A percentile compares a stretch with the other conserved stretches of the same genome.
Evolutionary conservation across 148 eudicot genomes (phyloP).

Genomic region (Vaccinium macrocarpon): DNA sequence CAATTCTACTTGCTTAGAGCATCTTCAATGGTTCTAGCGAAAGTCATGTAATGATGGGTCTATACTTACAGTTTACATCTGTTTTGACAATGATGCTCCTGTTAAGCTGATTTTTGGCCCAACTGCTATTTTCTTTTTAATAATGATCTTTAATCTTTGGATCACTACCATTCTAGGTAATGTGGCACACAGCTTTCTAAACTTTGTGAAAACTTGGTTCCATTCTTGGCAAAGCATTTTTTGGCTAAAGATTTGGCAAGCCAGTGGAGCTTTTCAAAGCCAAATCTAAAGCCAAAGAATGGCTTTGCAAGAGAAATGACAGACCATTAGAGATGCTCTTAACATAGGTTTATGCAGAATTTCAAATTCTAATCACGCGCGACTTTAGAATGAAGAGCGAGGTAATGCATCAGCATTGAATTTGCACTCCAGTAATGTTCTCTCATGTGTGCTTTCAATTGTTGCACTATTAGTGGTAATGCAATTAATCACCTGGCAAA

Average conservation of each 20-base stretch:
- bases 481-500: constrained; percentile 75
- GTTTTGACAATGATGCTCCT: neutral
- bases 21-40: neutral
- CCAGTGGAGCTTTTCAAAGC: neutral
- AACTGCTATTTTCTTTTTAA: neutral
- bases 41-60: neutral
- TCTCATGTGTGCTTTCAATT: constrained; percentile 9
- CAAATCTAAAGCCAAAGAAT: neutral
- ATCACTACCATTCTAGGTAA: neutral
- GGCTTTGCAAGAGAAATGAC: neutral
- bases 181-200: neutral
- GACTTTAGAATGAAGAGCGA: neutral
- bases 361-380: neutral
- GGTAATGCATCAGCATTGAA: neutral
- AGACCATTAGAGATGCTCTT: neutral
- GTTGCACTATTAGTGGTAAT: constrained; percentile 48
- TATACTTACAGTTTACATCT: neutral
- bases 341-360: neutral
- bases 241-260: neutral
- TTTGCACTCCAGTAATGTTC: neutral
- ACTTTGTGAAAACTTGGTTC: neutral
- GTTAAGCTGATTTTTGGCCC: neutral
- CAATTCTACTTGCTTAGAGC: neutral
- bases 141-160: neutral
- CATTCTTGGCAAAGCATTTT: neutral